Evolutionary conservation across 176 grass and related monocot species (phyloP).

Genomic region (Pharus latifolius): DNA sequence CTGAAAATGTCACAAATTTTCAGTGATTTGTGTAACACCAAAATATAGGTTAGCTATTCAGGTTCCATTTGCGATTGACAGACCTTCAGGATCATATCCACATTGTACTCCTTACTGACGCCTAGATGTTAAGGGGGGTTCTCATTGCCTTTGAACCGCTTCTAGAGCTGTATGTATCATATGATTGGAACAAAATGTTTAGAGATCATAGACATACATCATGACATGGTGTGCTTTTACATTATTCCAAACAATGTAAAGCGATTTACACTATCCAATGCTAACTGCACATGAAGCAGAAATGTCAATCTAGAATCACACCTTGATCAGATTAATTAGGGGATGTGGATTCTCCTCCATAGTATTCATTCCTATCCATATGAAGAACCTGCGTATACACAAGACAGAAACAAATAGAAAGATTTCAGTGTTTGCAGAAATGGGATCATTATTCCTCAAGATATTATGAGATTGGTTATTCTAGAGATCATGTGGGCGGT

Average conservation of each 20-base stretch:
- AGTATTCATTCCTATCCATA: conserved; percentile 79
- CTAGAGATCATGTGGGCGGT: background rate
- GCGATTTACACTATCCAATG: background rate
- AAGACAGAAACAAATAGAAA: background rate
- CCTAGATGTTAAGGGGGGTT: conserved; percentile 59
- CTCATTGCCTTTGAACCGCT: conserved; percentile 65
- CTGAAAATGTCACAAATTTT: conserved; percentile 28
- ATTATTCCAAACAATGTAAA: background rate
- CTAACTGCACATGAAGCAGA: background rate
- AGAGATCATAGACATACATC: background rate
- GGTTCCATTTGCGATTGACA: background rate
- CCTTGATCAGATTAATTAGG: conserved; percentile 63
- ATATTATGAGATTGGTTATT: background rate
- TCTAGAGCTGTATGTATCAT: conserved; percentile 52
- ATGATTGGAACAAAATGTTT: background rate
- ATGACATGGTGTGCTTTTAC: background rate
- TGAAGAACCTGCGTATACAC: conserved; percentile 45
- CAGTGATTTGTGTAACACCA: background rate
- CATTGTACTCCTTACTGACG: conserved; percentile 88
- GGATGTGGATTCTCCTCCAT: conserved; percentile 66
- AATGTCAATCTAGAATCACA: background rate
- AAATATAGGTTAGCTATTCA: background rate
- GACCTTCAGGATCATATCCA: conserved; percentile 96
- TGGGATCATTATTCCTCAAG: background rate
- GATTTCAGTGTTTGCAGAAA: background rate